A percentile compares a stretch with the other conserved stretches of the same genome.
phyloP scores from a whole-genome alignment of 495 filamentous ascomycete genomes.

The Halenospora varia region DNA sequence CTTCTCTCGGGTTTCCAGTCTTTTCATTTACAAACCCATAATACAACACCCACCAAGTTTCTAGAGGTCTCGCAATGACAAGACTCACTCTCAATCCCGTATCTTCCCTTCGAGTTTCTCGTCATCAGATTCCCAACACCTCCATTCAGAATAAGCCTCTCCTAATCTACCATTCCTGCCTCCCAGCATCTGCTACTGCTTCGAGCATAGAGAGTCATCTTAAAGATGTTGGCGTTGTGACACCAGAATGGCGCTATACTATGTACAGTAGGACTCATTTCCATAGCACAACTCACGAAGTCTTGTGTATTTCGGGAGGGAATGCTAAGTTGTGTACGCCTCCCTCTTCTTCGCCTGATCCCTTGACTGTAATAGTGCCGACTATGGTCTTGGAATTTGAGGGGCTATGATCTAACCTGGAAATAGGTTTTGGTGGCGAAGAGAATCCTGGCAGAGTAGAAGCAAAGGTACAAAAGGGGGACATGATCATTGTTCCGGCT shows the following conservation, averaged over 20 bases:
- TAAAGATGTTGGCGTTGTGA: slow-evolving; percentile 44
- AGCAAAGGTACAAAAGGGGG: slow-evolving; percentile 49
- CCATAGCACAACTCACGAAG: slow-evolving; percentile 63
- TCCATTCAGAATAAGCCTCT: slow-evolving; percentile 60
- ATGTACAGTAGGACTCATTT: slow-evolving; percentile 65
- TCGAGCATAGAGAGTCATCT: slow-evolving; percentile 52
- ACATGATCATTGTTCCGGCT: slow-evolving; percentile 63
- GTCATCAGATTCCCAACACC: slow-evolving; percentile 62
- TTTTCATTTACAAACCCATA: neutral
- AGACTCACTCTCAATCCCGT: slow-evolving; percentile 36
- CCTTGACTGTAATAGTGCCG: too few relatives aligned
- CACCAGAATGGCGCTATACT: slow-evolving; percentile 62
- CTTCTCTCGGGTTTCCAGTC: too few relatives aligned
- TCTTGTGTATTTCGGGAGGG: slow-evolving; percentile 56
- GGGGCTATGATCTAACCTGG: neutral
- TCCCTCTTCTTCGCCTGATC: too few relatives aligned
- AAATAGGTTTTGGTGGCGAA: slow-evolving; percentile 53
- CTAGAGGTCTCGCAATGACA: slow-evolving; percentile 3
- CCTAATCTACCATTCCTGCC: slow-evolving; percentile 55
- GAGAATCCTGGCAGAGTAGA: slow-evolving; percentile 55
- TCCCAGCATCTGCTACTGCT: slow-evolving; percentile 37
- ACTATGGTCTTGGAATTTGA: neutral
- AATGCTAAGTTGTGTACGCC: slow-evolving; percentile 50
- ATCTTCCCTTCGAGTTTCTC: slow-evolving; percentile 46
- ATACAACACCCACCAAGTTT: neutral